These are phyloP conservation scores for Carex littledalei DNA, from an alignment of 176 grass and related monocot species.

Conservation along the genomic window DNA sequence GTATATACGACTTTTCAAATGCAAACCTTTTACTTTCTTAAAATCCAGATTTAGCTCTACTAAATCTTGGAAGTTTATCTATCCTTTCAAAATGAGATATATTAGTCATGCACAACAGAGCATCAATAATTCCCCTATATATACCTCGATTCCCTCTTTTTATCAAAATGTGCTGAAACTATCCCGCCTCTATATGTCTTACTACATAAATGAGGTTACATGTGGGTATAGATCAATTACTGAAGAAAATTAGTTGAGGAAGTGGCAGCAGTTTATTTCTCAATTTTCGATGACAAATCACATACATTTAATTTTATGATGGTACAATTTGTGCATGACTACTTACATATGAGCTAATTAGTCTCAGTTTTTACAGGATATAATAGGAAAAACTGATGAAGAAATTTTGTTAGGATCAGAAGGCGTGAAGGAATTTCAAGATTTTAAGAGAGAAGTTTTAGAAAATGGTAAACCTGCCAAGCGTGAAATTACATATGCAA, in stretches of 20 bases:
- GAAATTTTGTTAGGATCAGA: slow-evolving; percentile 68
- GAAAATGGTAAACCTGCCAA: slow-evolving; percentile 53
- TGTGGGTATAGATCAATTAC: background rate
- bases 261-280: background rate
- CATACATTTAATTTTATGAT: background rate
- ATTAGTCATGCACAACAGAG: background rate
- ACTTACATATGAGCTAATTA: background rate
- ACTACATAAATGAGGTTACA: background rate
- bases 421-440: slow-evolving; percentile 78
- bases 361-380: slow-evolving; percentile 51
- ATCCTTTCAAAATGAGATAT: background rate
- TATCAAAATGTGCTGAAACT: background rate
- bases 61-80: background rate
- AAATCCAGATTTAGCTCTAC: background rate
- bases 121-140: background rate
- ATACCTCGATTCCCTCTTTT: background rate
- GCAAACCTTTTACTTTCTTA: background rate
- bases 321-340: background rate
- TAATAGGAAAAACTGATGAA: slow-evolving; percentile 88
- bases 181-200: background rate
- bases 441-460: slow-evolving; percentile 77
- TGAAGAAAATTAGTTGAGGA: background rate
- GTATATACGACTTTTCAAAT: slow-evolving; percentile 30
- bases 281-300: background rate
- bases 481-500: slow-evolving; percentile 76